Evolutionary conservation across 352 stramenopile species (phyloP), one percentile per base, ranked within the genome.

Genomic region (Phytophthora chlamydospora): DNA sequence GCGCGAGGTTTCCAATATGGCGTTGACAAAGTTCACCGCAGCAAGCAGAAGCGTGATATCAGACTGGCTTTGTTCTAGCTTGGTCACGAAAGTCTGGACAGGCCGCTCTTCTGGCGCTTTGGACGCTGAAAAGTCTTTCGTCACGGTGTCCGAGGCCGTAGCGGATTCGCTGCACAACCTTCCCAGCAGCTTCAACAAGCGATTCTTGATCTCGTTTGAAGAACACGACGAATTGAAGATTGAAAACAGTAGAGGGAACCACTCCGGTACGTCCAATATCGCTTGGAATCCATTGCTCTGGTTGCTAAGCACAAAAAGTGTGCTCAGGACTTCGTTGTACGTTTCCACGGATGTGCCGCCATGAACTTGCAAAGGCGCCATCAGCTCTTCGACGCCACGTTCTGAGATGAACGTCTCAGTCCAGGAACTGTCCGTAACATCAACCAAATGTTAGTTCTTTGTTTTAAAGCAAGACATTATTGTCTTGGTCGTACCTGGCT

Each of bases 11-110:
- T 70, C 71, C 16, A 89, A 21, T 4, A 89, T 48, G 0, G 49
- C 44, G 41, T 85, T 85, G 16, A 89, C 10, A 32, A 91, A 89
- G 38, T 67, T 75, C 9, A 89, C 16, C 0, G 75, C 60, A 9
- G 61, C 68, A 27, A 75, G 35, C 33, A 75, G 66, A 11, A 74
- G 31, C 71, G 53, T n/a, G 29, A 58, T 6, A 24, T 88, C 73
- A 3, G 39, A 50, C 13, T 66, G 41, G 36, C 58, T 75, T 6
- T 73, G 49, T 4, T 56, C 29, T 19, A 86, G 63, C 21, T 62
- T 59, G 10, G 42, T 62, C 10, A 70, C 51, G 6, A 90, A 42
- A n/a, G 16, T 54, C 13, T 67, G 63, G 31, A 83, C 62, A 7
- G 51, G 57, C 6, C 45, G 66, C 17, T 71, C 60, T 29, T 60